phyloP scores from a whole-genome alignment of 352 stramenopile species.

The Globisporangium paroecandrum region DNA sequence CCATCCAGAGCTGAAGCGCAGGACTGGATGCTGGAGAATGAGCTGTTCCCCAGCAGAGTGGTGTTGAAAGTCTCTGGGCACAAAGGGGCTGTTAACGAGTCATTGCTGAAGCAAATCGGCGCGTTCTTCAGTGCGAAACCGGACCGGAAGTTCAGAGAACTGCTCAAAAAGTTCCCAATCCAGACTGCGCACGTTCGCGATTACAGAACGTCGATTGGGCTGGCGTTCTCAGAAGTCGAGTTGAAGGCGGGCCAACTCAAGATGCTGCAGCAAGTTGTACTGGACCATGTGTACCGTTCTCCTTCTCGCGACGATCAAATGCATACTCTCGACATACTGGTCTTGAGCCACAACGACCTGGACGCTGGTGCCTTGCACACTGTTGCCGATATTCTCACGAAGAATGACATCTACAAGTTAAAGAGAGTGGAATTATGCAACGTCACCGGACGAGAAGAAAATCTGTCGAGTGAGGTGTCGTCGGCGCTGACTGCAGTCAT shows the following conservation, averaged over 20 bases:
- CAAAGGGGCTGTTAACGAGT: neutral
- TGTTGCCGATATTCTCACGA: neutral
- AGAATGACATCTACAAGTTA: constrained; percentile 1
- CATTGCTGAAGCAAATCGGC: neutral
- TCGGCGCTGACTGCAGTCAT: neutral
- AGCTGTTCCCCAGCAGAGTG: neutral
- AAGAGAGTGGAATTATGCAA: neutral
- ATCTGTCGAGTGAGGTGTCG: neutral
- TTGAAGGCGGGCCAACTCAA: neutral
- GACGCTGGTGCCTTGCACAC: neutral
- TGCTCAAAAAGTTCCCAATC: neutral
- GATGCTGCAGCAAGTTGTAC: neutral
- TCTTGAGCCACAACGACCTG: constrained; percentile 1
- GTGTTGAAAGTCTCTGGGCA: neutral
- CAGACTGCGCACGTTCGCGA: neutral
- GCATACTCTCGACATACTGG: neutral
- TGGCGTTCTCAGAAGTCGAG: neutral
- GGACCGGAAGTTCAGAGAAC: neutral
- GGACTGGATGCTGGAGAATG: constrained; percentile 3
- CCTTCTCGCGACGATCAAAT: neutral
- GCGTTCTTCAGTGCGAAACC: constrained; percentile 1
- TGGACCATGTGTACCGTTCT: neutral
- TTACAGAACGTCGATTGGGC: neutral
- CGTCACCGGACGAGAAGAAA: neutral
- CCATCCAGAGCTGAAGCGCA: neutral